Conservation (phyloP, 2,329 filamentous ascomycete species). For the Pseudogymnoascus sp. region DNA sequence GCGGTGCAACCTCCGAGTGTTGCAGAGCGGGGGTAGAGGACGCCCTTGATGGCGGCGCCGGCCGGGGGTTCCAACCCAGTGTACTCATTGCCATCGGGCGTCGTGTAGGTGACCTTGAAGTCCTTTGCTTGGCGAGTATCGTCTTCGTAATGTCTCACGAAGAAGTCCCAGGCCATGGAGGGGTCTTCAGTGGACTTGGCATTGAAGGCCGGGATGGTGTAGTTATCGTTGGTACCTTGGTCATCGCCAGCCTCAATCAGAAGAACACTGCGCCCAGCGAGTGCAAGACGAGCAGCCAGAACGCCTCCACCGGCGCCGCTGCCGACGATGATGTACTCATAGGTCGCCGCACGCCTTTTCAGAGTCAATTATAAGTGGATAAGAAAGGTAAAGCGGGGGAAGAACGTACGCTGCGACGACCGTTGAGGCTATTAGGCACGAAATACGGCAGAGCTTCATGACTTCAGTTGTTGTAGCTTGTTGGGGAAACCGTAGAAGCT, state of each 20-base stretch:
- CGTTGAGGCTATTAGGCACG: neutral
- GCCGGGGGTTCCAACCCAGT: conserved; percentile 21
- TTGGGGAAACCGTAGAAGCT: neutral
- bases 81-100: conserved; percentile 19
- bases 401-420: neutral
- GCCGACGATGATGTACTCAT: conserved; percentile 47
- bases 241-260: conserved; percentile 47
- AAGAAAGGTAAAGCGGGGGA: neutral
- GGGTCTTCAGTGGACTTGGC: conserved; percentile 38
- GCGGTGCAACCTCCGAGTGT: conserved; percentile 25
- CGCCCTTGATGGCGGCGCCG: conserved; percentile 20
- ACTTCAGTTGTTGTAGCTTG: neutral
- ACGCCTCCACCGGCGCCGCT: conserved; percentile 43
- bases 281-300: conserved; percentile 40
- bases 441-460: neutral
- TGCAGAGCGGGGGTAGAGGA: conserved; percentile 25
- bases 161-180: conserved; percentile 42
- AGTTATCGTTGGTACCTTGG: conserved; percentile 33
- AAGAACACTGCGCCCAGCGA: conserved; percentile 43
- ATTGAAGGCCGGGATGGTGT: conserved; percentile 40
- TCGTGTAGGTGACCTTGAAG: conserved; percentile 30
- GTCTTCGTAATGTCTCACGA: conserved; percentile 18
- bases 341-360: conserved; percentile 18
- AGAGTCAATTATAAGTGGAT: neutral
- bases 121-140: conserved; percentile 13